Percentiles rank a stretch among this genome's conserved stretches.
Evolutionary conservation across 352 stramenopile species (phyloP).

Genomic region (Phytopythium mirpurense): DNA sequence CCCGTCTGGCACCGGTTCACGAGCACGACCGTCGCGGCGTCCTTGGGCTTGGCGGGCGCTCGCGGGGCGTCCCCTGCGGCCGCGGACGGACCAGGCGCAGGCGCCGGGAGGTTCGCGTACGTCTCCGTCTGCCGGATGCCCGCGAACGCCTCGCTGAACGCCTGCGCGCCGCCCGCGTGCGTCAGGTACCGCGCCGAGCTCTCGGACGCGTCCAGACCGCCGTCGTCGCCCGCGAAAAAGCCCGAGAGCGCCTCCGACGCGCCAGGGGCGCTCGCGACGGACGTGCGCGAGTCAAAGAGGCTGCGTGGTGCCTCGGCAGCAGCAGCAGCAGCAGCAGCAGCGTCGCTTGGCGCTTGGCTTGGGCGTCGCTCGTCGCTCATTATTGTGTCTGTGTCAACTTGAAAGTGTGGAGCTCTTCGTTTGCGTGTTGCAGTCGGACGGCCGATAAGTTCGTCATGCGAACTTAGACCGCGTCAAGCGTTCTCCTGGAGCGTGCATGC

Average conservation of each 20-base stretch:
- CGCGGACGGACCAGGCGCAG: slow-evolving; percentile 2
- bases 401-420: too few relatives aligned
- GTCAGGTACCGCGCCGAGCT: slow-evolving; percentile 32
- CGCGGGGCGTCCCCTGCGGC: not conserved
- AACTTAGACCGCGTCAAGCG: too few relatives aligned
- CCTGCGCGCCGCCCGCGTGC: slow-evolving; percentile 17
- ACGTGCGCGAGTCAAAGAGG: slow-evolving; percentile 40
- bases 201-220: slow-evolving; percentile 8
- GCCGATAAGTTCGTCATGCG: too few relatives aligned
- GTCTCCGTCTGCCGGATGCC: slow-evolving; percentile 49
- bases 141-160: slow-evolving; percentile 57
- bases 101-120: slow-evolving; percentile 27
- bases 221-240: slow-evolving; percentile 1
- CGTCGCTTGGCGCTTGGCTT: not conserved
- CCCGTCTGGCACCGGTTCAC: slow-evolving; percentile 88
- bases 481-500: too few relatives aligned
- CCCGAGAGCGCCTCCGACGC: not conserved
- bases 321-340: not conserved
- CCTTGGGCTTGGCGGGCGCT: slow-evolving; percentile 16
- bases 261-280: slow-evolving; percentile 3
- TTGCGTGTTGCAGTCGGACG: not conserved
- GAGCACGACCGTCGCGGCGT: slow-evolving; percentile 54
- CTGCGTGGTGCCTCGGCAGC: slow-evolving; percentile 18
- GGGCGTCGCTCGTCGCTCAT: not conserved
- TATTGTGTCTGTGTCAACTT: too few relatives aligned